Evolutionary conservation across 2,329 filamentous ascomycete species (phyloP), one percentile per base, ranked within the genome.

Genomic region (Exophiala sp.): DNA sequence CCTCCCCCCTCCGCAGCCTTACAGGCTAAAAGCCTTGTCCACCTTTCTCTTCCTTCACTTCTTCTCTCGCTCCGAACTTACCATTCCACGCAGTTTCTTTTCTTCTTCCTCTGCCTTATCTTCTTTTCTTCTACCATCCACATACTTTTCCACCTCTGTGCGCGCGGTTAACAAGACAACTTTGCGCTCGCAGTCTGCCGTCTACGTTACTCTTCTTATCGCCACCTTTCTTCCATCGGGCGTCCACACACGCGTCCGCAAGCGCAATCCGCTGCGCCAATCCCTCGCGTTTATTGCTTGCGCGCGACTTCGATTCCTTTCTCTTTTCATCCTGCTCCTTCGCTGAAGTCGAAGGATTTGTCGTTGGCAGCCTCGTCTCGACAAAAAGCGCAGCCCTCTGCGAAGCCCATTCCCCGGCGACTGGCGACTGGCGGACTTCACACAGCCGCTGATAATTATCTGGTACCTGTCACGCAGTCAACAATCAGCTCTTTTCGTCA

Each of bases 21-120:
- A 53, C 53, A 50, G 54, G 54, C 50, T 56, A 56, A 52, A 56
- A 56, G 54, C 54, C 54, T 56, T 48, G 54, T 53, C 50, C 40
- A 48, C 39, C 37, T 47, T 50, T 35, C 43, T 3, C 11, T 42
- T 38, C 29, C 29, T 44, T 29, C 30, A 13, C 32, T 46, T 14
- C 21, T 21, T 24, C 34, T 44, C 29, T 35, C 18, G 19, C 39
- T 42, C 45, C 23, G n/a, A 27, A 14, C 23, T 14, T 43, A 18
- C 27, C 23, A n/a, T n/a, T n/a, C n/a, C n/a, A 32, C 24, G 37
- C 48, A 19, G 38, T 43, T 30, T 19, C 39, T 46, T 43, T 24
- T 39, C 18, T 43, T 34, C 30, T 27, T 43, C 22, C 27, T 21
- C 44, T 35, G 4, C 38, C 24, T 37, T 34, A 19, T 39, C 29